Evolutionary conservation across 2,329 filamentous ascomycete species (phyloP).

Genomic region (Arthrobotrys sinensis): DNA sequence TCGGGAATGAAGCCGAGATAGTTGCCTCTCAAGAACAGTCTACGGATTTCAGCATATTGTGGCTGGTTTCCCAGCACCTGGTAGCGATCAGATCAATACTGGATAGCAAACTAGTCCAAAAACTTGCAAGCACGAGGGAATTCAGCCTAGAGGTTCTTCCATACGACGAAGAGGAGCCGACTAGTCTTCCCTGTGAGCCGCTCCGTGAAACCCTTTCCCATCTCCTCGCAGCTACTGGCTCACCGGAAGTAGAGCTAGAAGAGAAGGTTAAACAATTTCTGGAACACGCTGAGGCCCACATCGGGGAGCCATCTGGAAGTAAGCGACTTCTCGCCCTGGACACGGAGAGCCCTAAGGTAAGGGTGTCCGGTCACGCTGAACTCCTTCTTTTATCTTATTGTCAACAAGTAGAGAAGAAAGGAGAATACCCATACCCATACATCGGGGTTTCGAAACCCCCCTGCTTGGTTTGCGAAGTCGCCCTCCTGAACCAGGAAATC

Average conservation of each 20-base stretch:
- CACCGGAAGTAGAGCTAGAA: not conserved
- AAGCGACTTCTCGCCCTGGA: not conserved
- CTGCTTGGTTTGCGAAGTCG: not conserved
- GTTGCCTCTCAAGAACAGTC: not conserved
- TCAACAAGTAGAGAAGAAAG: not conserved
- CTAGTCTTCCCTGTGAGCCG: not conserved
- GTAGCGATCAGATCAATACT: not conserved
- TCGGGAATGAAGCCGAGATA: not conserved
- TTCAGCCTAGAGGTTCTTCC: not conserved
- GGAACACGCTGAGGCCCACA: not conserved
- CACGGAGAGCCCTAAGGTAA: not conserved
- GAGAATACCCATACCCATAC: not conserved
- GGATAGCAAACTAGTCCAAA: not conserved
- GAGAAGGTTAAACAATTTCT: not conserved
- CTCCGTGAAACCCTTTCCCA: not conserved
- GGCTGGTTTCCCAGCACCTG: not conserved
- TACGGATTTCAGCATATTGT: not conserved
- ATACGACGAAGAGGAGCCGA: not conserved
- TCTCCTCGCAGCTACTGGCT: not conserved
- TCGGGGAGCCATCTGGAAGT: not conserved
- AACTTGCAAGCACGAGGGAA: not conserved
- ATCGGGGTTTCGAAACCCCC: not conserved
- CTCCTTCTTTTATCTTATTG: not conserved
- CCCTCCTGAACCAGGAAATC: not conserved
- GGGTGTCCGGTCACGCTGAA: not conserved